Evolutionary conservation across 1,284 basidiomycete genomes (phyloP), one percentile per base, ranked within the genome.

Genomic region (Cutaneotrichosporon cavernicola): DNA sequence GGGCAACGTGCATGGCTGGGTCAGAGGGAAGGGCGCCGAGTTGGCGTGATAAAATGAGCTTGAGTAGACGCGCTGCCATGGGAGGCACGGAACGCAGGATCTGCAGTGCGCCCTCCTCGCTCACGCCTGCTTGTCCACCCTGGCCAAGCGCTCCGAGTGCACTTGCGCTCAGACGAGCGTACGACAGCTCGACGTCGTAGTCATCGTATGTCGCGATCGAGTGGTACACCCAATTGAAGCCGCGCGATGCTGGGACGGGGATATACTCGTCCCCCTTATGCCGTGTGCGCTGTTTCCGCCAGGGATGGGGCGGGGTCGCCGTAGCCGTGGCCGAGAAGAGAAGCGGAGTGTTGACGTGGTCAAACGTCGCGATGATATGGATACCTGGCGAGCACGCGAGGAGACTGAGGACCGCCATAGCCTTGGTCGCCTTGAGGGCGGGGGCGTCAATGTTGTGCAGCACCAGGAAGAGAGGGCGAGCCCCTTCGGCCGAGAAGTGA

Each of bases 371-470:
- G 56, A 88, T 81, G 62, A 97, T 77, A 79, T 92, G 91, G 65
- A 96, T 89, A 67, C 84, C 82, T 2, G 88, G 87, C 58, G 85
- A 86, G 22, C 86, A 84, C 0, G 89, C 89, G 46, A 97, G 85
- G 8, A 88, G 81, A 0, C 87, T 84, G 34, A 97, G 83, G 32
- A 85, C 83, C 0, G 87, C 82, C 0, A 78, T 64, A 2, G 78
- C 71, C 71, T 87, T 88, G 21, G 84, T 72, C 0, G 84, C 79
- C 49, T 91, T 89, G 31, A 95, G 82, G 3, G 86, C 80, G 0
- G 87, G 84, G 0, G 88, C 85, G 72, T 97, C 94, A 74, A 96
- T 87, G 79, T 91, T 94, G 82, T 97, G 92, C 22, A 96, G 83
- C 69, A 94, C 79, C 64, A 97, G 81, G 73, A 88, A 93, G 31